phyloP scores from a whole-genome alignment of 2,329 filamentous ascomycete species.

The Penicillium sp. region DNA sequence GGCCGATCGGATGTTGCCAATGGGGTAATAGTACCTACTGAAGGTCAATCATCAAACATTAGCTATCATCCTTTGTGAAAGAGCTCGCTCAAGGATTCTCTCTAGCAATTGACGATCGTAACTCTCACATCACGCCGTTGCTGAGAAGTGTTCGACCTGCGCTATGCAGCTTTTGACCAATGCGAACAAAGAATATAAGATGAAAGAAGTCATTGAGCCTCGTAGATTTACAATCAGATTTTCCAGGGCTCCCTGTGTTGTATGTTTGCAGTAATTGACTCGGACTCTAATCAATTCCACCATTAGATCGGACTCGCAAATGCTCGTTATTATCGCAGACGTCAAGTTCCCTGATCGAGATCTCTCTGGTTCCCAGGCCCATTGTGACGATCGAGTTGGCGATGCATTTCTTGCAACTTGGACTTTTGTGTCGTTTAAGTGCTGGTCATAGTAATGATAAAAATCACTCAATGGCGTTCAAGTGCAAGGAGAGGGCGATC shows the following conservation, averaged over 20 bases:
- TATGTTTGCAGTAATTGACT: not conserved
- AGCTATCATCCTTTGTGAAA: not conserved
- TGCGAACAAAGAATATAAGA: not conserved
- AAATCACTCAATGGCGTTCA: not conserved
- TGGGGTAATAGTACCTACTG: not conserved
- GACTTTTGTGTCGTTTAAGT: not conserved
- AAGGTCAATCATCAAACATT: not conserved
- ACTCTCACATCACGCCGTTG: not conserved
- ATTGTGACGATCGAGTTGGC: not conserved
- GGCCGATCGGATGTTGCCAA: not conserved
- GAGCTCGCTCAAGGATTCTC: not conserved
- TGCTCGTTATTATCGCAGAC: not conserved
- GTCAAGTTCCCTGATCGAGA: not conserved
- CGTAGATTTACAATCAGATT: no score
- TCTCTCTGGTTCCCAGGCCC: not conserved
- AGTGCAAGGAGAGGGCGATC: not conserved
- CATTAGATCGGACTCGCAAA: no score
- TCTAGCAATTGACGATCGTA: not conserved
- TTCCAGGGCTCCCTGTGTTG: no score
- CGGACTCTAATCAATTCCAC: not conserved
- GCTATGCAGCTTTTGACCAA: not conserved
- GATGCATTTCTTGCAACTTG: not conserved
- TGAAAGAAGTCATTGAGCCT: no score
- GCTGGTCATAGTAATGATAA: not conserved
- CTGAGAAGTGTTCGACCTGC: not conserved